Base-by-base conservation (phyloP, 164 flowering plant species). In the Liriodendron chinense region DNA sequence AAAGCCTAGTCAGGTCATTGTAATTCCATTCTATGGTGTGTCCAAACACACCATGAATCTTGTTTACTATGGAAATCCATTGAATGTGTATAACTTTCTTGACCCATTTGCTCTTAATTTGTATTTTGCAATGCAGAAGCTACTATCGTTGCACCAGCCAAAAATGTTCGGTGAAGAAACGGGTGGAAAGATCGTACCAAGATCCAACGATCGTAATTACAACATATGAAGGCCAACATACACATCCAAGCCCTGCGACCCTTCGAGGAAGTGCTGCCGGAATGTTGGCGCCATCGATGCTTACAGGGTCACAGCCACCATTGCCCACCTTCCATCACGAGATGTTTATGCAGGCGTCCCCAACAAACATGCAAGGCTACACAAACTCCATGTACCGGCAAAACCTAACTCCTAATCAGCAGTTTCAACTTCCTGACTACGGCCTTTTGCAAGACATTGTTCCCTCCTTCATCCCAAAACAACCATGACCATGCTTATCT, bases 201-300 rank as follows among this genome's bases (percentile, higher is more conserved):
- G 94, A 94, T 71, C 96, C 97, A 12, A 75, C 92, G 0, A 87
- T 81, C 0, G 98, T 94, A 76, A 89, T 94, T 62, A 92, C 97
- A 1, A 94, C 98, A 7, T 94, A 94, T 62, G 98, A 94, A 78
- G 97, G 98, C 21, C 93, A 88, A 69, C 98, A 94, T 79, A 91
- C 86, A 83, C 98, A 94, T 76, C 96, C 83, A 1, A 72, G 91
- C 18, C 98, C 98, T 4, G 83, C 91, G 0, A 85, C 88, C 0
- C 87, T 91, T 12, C 71, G 96, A 68, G 94, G 96, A 13, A 83
- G 78, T 57, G 83, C 76, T 16, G 67, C 86, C 12, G 88, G 78
- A 23, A 78, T 89, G 80, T 78, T 85, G 50, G 70, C 82, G 1
- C 78, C 83, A 47, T 82, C 91, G 1, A 67, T 88, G 84, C 73